Evolutionary conservation across 352 stramenopile species (phyloP).

Genomic region (Aphanomyces euteiches): DNA sequence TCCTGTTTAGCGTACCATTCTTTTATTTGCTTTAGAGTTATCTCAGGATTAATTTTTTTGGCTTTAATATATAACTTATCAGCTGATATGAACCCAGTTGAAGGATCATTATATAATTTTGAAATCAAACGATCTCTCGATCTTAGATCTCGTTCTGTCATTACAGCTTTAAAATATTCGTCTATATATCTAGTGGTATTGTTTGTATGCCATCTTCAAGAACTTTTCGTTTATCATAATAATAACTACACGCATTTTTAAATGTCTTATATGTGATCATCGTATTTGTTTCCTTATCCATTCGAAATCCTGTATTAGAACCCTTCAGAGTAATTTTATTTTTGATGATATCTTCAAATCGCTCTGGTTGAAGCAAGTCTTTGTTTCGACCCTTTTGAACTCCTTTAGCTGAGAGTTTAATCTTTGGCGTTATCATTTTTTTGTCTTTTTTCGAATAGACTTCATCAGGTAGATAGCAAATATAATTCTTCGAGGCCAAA

Average conservation of each 20-base stretch:
- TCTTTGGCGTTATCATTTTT: conserved; percentile 5
- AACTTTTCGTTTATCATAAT: conserved; percentile 38
- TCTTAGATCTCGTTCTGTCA: not conserved
- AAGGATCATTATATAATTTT: conserved; percentile 35
- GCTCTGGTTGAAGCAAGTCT: conserved; percentile 30
- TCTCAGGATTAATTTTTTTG: conserved; percentile 26
- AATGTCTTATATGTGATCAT: conserved; percentile 37
- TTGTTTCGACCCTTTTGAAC: conserved; percentile 31
- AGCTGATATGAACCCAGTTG: conserved; percentile 34
- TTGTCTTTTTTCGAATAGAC: no score
- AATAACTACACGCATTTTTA: conserved; percentile 35
- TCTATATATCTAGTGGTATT: conserved; percentile 33
- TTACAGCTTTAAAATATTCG: conserved; percentile 8
- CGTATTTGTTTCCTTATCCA: conserved; percentile 34
- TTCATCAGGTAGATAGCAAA: conserved; percentile 34
- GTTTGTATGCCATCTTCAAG: conserved; percentile 34
- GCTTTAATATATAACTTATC: conserved; percentile 33
- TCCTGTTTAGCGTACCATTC: conserved; percentile 32
- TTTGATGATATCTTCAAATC: conserved; percentile 33
- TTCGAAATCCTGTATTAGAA: conserved; percentile 37
- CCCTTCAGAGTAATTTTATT: conserved; percentile 33
- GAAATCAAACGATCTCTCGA: conserved; percentile 20
- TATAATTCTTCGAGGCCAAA: conserved; percentile 35
- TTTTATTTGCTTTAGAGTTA: conserved; percentile 34
- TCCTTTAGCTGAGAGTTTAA: conserved; percentile 35